phyloP scores from a whole-genome alignment of 441 rosid species.

The Metrosideros polymorpha region DNA sequence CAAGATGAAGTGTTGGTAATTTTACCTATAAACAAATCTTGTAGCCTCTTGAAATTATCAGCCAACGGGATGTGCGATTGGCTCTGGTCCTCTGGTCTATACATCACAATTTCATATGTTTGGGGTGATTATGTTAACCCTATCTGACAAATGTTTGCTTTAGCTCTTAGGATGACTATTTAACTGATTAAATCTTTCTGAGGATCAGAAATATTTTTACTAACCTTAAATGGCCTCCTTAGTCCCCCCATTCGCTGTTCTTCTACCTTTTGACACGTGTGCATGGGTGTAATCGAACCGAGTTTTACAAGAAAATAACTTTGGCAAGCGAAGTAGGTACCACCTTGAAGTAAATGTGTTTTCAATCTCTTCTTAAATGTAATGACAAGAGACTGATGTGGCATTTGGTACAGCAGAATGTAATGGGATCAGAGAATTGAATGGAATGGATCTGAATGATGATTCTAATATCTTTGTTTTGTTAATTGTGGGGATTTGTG shows the following conservation, averaged over 20 bases:
- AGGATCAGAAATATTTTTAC: background rate
- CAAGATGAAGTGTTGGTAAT: conserved; percentile 96
- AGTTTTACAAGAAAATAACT: background rate
- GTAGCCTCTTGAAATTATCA: background rate
- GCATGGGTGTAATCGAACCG: background rate
- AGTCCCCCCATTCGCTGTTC: background rate
- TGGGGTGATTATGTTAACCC: background rate
- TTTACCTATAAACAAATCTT: background rate
- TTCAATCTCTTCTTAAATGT: background rate
- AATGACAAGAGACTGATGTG: background rate
- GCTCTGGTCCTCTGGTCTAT: background rate
- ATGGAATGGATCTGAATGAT: background rate
- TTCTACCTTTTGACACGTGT: background rate
- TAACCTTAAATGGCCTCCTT: background rate
- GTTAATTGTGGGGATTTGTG: background rate
- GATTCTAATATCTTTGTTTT: background rate
- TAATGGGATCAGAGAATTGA: background rate
- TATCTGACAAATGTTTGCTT: background rate
- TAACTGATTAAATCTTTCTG: background rate
- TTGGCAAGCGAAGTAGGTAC: background rate
- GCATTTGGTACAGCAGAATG: background rate
- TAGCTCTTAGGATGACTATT: background rate
- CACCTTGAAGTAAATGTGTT: background rate
- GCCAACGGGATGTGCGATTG: background rate
- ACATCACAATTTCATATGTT: background rate